A percentile compares a stretch with the other conserved stretches of the same genome.
Conservation (phyloP, 1,284 basidiomycete genomes). For the Ustanciosporium gigantosporum region DNA sequence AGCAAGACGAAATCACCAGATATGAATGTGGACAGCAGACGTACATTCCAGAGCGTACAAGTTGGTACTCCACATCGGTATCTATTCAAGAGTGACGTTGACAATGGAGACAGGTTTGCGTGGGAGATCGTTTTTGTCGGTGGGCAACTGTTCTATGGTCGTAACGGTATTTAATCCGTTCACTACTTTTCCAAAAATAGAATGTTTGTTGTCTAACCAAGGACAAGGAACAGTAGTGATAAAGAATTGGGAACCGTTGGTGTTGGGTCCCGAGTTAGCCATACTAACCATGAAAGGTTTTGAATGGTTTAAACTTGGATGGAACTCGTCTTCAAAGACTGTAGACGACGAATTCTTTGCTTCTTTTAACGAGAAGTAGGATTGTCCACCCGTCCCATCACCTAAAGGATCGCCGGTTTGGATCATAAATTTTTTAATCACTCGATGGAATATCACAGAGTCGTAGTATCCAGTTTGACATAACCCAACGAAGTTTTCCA, state of each 20-base stretch:
- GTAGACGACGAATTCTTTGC: no score
- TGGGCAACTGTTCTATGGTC: slow-evolving; percentile 78
- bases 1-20: no score
- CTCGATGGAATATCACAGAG: slow-evolving; percentile 91
- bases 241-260: slow-evolving; percentile 97
- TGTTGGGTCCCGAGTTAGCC: slow-evolving; percentile 94
- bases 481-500: slow-evolving; percentile 96
- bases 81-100: slow-evolving; percentile 14
- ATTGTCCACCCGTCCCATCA: slow-evolving; percentile 91
- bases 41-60: no score
- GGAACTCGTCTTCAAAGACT: slow-evolving; percentile 94
- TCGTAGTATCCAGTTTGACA: slow-evolving; percentile 91
- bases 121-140: slow-evolving; percentile 63
- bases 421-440: slow-evolving; percentile 99
- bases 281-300: slow-evolving; percentile 95
- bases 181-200: slow-evolving; percentile 66
- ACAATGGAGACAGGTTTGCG: slow-evolving; percentile 31
- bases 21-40: no score
- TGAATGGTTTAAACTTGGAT: slow-evolving; percentile 83
- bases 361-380: slow-evolving; percentile 82
- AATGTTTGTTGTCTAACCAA: slow-evolving; percentile 75
- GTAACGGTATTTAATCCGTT: slow-evolving; percentile 67
- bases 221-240: slow-evolving; percentile 94
- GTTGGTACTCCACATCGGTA: no score
- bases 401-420: slow-evolving; percentile 97